A percentile compares a stretch with the other conserved stretches of the same genome.
These are phyloP conservation scores for Talaromyces sp. DNA, from an alignment of 2,329 filamentous ascomycete genomes.

Conservation along the genomic window DNA sequence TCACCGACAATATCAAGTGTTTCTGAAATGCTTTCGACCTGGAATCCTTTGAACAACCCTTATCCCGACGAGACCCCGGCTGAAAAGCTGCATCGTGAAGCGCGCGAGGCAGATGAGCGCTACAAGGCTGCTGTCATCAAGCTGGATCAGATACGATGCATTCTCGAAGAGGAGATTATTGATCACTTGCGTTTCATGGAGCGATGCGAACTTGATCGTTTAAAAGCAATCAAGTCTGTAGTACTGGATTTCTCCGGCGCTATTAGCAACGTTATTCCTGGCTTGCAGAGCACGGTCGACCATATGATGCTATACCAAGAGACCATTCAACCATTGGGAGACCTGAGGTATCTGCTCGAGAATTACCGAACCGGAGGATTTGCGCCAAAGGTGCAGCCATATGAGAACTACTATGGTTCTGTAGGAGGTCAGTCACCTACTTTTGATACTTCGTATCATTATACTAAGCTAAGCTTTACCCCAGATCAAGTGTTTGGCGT, in stretches of 20 bases:
- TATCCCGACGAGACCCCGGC: slow-evolving; percentile 90
- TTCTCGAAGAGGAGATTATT: slow-evolving; percentile 91
- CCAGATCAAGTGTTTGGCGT: slow-evolving; percentile 93
- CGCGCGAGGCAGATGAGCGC: slow-evolving; percentile 82
- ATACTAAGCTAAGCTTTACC: not conserved
- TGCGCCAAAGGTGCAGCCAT: slow-evolving; percentile 81
- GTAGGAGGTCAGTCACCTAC: slow-evolving; percentile 61
- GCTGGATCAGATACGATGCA: slow-evolving; percentile 85
- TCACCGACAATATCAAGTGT: slow-evolving; percentile 79
- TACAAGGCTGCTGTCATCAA: slow-evolving; percentile 85
- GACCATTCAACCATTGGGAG: slow-evolving; percentile 88
- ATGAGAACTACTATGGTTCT: slow-evolving; percentile 99
- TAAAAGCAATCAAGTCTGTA: slow-evolving; percentile 98
- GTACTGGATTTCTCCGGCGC: slow-evolving; percentile 96
- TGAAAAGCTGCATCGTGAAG: slow-evolving; percentile 82
- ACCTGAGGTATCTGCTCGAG: slow-evolving; percentile 89
- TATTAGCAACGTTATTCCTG: slow-evolving; percentile 96
- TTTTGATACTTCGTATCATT: slow-evolving; percentile 17
- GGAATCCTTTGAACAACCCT: slow-evolving; percentile 87
- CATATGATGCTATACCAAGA: slow-evolving; percentile 99
- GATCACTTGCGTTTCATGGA: slow-evolving; percentile 93
- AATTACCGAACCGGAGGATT: slow-evolving; percentile 96
- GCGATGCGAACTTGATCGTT: slow-evolving; percentile 88
- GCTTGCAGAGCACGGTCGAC: slow-evolving; percentile 90
- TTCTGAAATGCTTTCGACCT: slow-evolving; percentile 82